These are phyloP conservation scores for Populus euphratica DNA, from an alignment of 345 rosid species.

Conservation along the genomic window DNA sequence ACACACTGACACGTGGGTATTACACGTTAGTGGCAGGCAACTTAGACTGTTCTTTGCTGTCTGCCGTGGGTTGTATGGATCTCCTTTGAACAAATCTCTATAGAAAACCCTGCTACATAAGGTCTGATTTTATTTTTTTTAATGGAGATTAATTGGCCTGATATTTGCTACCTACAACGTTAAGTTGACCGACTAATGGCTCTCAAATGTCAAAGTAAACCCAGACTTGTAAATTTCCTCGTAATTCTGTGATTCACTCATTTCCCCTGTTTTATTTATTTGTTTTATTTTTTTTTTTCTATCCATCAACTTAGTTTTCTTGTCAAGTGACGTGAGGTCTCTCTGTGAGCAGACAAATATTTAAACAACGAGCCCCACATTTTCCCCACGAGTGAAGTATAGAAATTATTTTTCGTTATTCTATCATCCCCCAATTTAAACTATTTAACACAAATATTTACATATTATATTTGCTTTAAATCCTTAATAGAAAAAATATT, in stretches of 20 bases:
- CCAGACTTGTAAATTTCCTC: neutral
- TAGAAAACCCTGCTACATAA: neutral
- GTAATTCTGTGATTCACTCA: neutral
- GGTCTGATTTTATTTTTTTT: neutral
- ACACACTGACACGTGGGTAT: neutral
- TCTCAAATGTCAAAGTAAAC: slow-evolving; percentile 9
- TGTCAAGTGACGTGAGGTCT: neutral
- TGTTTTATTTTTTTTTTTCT: neutral
- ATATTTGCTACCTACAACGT: neutral
- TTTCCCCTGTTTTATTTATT: neutral
- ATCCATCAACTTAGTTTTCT: neutral
- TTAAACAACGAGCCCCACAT: no score
- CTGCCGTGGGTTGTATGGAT: neutral
- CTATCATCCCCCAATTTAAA: no score
- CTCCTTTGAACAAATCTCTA: neutral
- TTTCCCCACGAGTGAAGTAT: no score
- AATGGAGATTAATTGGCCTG: neutral
- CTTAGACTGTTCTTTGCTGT: neutral
- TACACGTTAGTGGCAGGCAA: neutral
- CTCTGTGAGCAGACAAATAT: neutral
- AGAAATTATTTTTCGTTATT: no score
- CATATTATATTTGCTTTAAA: no score
- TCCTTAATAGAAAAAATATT: no score
- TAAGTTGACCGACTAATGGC: slow-evolving; percentile 10
- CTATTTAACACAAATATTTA: no score